phyloP scores from a whole-genome alignment of 768 basidiomycete genomes.

The Favolaschia claudopus region DNA sequence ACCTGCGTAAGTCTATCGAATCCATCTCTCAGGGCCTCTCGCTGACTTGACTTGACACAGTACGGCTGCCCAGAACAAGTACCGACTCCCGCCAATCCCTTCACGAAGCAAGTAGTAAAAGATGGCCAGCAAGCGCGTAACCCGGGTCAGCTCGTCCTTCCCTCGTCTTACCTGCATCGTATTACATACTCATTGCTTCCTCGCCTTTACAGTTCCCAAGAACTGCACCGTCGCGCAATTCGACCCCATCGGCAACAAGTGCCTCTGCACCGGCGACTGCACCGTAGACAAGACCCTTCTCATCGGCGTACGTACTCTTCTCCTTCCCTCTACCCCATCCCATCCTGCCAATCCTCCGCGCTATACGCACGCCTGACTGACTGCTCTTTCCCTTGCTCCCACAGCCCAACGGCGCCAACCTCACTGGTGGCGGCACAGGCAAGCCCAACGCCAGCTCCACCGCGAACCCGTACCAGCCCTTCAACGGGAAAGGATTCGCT shows the following conservation, averaged over 20 bases:
- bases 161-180: no score
- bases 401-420: slow-evolving; percentile 71
- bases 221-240: slow-evolving; percentile 82
- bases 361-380: no score
- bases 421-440: slow-evolving; percentile 66
- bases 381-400: no score
- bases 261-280: slow-evolving; percentile 67
- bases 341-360: slow-evolving; percentile 6
- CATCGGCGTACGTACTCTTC: slow-evolving; percentile 59
- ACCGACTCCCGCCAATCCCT: slow-evolving; percentile 66
- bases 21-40: neutral
- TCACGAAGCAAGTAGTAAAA: slow-evolving; percentile 63
- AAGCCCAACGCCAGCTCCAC: slow-evolving; percentile 30
- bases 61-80: slow-evolving; percentile 72
- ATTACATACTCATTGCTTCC: neutral
- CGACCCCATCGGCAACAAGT: slow-evolving; percentile 73
- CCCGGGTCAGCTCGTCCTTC: slow-evolving; percentile 54
- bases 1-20: slow-evolving; percentile 67
- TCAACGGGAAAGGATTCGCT: slow-evolving; percentile 43
- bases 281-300: slow-evolving; percentile 69
- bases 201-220: slow-evolving; percentile 57
- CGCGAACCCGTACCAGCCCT: slow-evolving; percentile 51
- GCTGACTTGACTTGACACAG: slow-evolving; percentile 39
- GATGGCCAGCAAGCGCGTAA: slow-evolving; percentile 53
- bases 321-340: slow-evolving; percentile 5